Base-by-base conservation (phyloP, 805 yeast genomes). In the Kuraishia cidri region DNA sequence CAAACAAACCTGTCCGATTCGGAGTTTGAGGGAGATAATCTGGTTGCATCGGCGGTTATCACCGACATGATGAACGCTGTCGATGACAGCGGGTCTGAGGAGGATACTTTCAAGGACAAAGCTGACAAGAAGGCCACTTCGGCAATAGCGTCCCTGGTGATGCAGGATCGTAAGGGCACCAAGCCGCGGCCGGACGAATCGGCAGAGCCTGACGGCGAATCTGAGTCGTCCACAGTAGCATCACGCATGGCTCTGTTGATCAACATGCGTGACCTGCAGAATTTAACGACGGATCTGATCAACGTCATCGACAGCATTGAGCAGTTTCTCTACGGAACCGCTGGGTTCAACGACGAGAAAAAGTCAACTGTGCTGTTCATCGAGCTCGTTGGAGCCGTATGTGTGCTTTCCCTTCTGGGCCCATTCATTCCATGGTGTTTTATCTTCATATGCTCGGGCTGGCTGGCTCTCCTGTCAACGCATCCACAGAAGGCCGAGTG, bases 191-290 rank as follows among this genome's bases (percentile, higher is more conserved):
- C 23, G 23, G 18, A 12, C 18, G 18, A 7, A 10, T 6, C 29
- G 17, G 18, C 11, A 17, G 18, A 12, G 6, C 5, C 16, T 12
- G 29, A 26, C 5, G 29, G 11, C 6, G 29, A 12, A 5, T 13
- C 5, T 5, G 30, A 28, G 21, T n/a, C 23, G 8, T 9, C 21
- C 5, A 30, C 18, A 20, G n/a, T 20, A 5, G 24, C n/a, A 9
- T 10, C 22, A 8, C 41, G 67, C 39, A 50, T 66, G 40, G 57
- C 62, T n/a, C 46, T 72, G 21, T 41, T 72, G 38, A 64, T 76
- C 37, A 83, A 79, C 43, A 65, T 84, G 76, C 65, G 83, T 36
- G 90, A 83, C 46, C 59, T 83, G 18, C 94, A 85, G 50, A 73
- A 75, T 39, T 53, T 75, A 23, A 71, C 84, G 12, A 60, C 79